phyloP scores from a whole-genome alignment of 2,329 filamentous ascomycete species.

The Aspergillus ochraceus region DNA sequence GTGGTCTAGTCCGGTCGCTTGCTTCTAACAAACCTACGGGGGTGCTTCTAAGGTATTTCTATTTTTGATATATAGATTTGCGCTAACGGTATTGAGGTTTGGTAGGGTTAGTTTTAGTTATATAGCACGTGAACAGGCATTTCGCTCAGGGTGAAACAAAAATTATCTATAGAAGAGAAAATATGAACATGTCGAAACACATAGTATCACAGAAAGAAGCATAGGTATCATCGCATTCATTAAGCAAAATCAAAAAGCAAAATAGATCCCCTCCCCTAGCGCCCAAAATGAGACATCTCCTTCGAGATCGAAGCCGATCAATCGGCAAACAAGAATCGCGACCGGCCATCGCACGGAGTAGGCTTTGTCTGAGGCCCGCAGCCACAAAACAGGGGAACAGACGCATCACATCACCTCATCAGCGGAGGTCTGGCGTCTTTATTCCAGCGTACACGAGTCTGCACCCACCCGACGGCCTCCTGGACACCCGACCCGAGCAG shows the following conservation, averaged over 20 bases:
- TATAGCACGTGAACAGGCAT: neutral
- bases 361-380: neutral
- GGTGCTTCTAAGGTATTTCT: neutral
- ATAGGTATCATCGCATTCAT: constrained; percentile 10
- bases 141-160: neutral
- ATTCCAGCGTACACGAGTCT: constrained; percentile 91
- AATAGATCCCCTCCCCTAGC: neutral
- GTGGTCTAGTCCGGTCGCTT: neutral
- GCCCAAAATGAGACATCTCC: neutral
- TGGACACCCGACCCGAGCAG: constrained; percentile 77
- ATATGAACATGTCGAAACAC: neutral
- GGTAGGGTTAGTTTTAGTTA: neutral
- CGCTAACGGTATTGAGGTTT: neutral
- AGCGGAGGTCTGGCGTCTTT: constrained; percentile 88
- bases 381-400: no score
- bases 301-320: neutral
- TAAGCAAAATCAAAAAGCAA: neutral
- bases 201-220: neutral
- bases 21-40: no score
- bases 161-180: neutral
- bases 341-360: neutral
- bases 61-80: neutral
- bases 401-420: constrained; percentile 66
- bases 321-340: neutral
- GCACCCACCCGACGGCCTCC: constrained; percentile 96